Base-by-base conservation (phyloP, 148 eudicot species). In the Mesembryanthemum crystallinum region DNA sequence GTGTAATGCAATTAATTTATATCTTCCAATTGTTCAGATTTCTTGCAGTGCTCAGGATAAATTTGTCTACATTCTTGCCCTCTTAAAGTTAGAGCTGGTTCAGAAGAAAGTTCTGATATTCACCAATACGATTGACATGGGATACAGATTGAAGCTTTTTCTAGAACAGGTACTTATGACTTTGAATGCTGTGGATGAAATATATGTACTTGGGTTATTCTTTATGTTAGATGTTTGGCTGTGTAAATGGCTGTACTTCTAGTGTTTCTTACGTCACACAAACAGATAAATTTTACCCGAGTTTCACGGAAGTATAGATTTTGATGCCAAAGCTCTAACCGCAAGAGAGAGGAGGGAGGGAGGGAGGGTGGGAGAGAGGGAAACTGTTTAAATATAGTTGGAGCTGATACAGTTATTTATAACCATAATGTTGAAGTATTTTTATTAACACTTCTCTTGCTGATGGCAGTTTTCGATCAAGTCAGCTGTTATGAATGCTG, bases 401-500 rank as follows among this genome's bases (percentile, higher is more conserved):
- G 18, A 39, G 52, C 67, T 61, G 54, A 21, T 74, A 51, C 57
- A 11, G 28, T 2, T 20, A 24, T 20, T 30, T 12, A 4, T 24
- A 10, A 11, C 52, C 4, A 35, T 42, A 14, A 7, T 13, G 13
- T 17, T 20, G 28, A 23, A 27, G 39, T 30, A n/a, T 77, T 28
- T 15, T 23, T 18, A n/a, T 21, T 74, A 35, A 27, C n/a, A n/a
- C n/a, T n/a, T 8, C 30, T 32, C 63, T 74, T 5, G 8, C 21
- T 64, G 25, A 24, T 82, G 73, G 81, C 94, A 96, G 99, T 96
- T 96, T 81, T 87, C 82, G 29, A 86, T 96, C 63, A 96, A 85
- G 82, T 90, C 97, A 63, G 94, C 98, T 69, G 93, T 96, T 66
- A 73, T 96, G 54, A 92, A 96, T 83, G 97, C 98, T 23, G 99